phyloP scores from a whole-genome alignment of 2,329 filamentous ascomycete genomes.

The Xylariaceae sp. region DNA sequence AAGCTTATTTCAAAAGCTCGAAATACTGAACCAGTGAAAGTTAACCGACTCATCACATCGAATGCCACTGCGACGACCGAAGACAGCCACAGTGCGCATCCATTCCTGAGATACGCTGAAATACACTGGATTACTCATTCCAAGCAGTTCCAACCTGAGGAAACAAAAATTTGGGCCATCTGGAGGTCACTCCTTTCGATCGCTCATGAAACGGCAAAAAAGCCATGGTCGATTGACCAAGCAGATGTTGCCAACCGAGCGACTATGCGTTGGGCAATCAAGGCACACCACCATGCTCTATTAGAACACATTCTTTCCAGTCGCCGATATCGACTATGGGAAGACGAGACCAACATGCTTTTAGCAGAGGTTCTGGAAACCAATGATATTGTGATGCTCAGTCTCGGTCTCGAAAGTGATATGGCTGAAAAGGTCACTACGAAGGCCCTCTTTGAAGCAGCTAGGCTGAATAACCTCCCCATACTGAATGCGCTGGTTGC shows the following conservation, averaged over 20 bases:
- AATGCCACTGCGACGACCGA: background rate
- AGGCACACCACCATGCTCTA: background rate
- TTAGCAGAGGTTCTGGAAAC: background rate
- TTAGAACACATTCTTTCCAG: background rate
- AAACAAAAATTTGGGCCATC: conserved; percentile 7
- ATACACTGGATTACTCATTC: conserved; percentile 14
- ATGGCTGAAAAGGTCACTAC: background rate
- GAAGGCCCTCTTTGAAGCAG: background rate
- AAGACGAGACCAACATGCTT: background rate
- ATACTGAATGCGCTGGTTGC: too few species aligned
- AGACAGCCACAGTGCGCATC: background rate
- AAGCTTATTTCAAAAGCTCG: background rate
- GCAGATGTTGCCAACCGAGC: background rate
- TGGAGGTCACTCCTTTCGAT: conserved; percentile 2
- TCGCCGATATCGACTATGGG: background rate
- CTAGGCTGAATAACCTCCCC: background rate
- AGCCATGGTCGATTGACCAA: background rate
- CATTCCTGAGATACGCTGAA: conserved; percentile 14
- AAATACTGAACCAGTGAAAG: background rate
- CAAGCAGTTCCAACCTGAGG: conserved; percentile 2
- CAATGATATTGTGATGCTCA: background rate
- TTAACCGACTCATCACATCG: background rate
- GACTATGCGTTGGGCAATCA: background rate
- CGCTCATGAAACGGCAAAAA: background rate
- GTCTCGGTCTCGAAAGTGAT: background rate